Percentiles rank a stretch among this genome's conserved stretches.
These are phyloP conservation scores for Phyllosticta citribraziliensis DNA, from an alignment of 2,329 filamentous ascomycete species.

Conservation along the genomic window DNA sequence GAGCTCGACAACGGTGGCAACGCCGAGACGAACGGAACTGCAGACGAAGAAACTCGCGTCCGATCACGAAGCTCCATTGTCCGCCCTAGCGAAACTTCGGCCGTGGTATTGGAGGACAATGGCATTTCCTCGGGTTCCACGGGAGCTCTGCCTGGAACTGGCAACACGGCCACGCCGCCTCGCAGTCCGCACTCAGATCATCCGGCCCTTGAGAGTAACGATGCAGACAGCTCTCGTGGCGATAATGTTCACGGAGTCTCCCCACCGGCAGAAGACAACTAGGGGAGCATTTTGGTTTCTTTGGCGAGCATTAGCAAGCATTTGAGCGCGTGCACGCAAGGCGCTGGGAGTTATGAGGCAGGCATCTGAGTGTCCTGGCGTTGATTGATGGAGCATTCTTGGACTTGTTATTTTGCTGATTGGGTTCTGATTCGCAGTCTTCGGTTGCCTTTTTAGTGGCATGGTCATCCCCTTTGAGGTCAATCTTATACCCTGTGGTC, in stretches of 20 bases:
- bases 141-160: conserved; percentile 1
- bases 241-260: not conserved
- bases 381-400: not conserved
- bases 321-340: not conserved
- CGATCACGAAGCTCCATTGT: not conserved
- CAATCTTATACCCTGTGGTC: not conserved
- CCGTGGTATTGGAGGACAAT: conserved; percentile 1
- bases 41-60: not conserved
- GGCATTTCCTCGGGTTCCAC: not conserved
- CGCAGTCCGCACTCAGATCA: not conserved
- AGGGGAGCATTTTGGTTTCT: not conserved
- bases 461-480: not conserved
- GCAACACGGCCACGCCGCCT: conserved; percentile 3
- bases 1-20: conserved; percentile 1
- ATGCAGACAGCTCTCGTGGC: not conserved
- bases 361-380: not conserved
- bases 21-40: not conserved
- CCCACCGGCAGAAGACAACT: not conserved
- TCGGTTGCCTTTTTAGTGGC: not conserved
- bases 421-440: not conserved
- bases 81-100: conserved; percentile 3
- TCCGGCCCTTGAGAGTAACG: not conserved
- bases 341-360: not conserved
- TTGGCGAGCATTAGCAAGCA: not conserved
- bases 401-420: not conserved